Evolutionary conservation across 371 early-diverging fungal genomes (phyloP).

Genomic region (Choanephora cucurbitarum): DNA sequence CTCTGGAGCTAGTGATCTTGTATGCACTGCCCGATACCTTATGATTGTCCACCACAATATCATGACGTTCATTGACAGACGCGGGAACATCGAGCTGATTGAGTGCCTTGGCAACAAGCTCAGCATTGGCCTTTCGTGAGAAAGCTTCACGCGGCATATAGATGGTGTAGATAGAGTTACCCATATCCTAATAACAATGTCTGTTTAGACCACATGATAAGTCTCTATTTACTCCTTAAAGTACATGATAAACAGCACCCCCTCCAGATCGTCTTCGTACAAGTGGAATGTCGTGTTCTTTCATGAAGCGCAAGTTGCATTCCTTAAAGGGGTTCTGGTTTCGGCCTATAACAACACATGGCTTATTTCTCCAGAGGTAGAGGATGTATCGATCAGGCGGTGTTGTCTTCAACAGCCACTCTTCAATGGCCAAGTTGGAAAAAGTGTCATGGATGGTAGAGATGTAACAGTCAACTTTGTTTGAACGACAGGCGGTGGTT

Average conservation of each 20-base stretch:
- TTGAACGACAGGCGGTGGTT: background rate
- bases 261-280: conserved; percentile 93
- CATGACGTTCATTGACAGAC: conserved; percentile 85
- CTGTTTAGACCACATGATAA: background rate
- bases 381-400: conserved; percentile 70
- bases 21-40: conserved; percentile 96
- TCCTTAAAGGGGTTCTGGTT: conserved; percentile 98
- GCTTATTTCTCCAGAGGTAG: conserved; percentile 86
- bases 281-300: conserved; percentile 69
- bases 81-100: conserved; percentile 84
- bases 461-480: conserved; percentile 52
- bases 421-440: conserved; percentile 91
- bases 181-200: conserved; percentile 73
- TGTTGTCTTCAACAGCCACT: conserved; percentile 77
- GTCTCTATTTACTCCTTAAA: conserved; percentile 1
- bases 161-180: conserved; percentile 93
- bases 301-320: conserved; percentile 76
- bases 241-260: conserved; percentile 96
- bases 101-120: conserved; percentile 78
- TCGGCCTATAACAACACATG: conserved; percentile 91
- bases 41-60: conserved; percentile 78
- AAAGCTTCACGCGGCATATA: conserved; percentile 91
- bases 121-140: conserved; percentile 73
- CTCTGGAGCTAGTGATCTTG: conserved; percentile 78
- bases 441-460: conserved; percentile 80